Base-by-base conservation (phyloP, 768 basidiomycete genomes). In the Tylopilus balloui region DNA sequence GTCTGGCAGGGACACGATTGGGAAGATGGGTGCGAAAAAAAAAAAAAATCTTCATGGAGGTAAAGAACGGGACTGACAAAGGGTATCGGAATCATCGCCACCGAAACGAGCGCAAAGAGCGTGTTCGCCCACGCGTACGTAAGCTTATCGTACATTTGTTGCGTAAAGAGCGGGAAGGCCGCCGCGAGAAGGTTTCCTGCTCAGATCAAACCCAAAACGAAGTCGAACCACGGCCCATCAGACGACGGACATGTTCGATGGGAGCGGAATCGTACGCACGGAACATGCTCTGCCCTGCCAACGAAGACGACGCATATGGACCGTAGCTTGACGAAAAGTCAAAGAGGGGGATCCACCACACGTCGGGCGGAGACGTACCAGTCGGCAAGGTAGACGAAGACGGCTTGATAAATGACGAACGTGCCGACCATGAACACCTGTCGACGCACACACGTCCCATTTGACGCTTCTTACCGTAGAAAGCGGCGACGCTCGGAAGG, bases 271-370 rank as follows among this genome's bases (percentile, higher is more conserved):
- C n/a, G 48, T 23, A 69, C 78, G 45, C 57, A 76, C 84, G 72
- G 48, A 76, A 73, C 47, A 85, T 69, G 56, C 78, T 81, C 62
- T 86, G 83, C 2, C 78, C 85, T 1, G 85, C 84, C 15, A 85
- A 67, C 11, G 84, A 84, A 0, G 81, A 84, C 0, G 82, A 84
- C 6, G 85, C 84, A 60, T 79, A 86, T 5, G 75, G 75, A 3
- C 78, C 78, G 48, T 80, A 80, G 53, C 79, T 65, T 47, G 50
- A 28, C 24, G 44, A 34, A 17, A 4, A 28, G n/a, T n/a, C 14
- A 31, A 42, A 34, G 19, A 8, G 6, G 40, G n/a, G 9, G 36
- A 47, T 48, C 40, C 34, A 35, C 42, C n/a, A 36, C 13, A 2
- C 13, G 19, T 40, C 42, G 25, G 15, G 23, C 19, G 10, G 17